Evolutionary conservation across 1,139 yeast genomes (phyloP), one percentile per base, ranked within the genome.

Genomic region (Casaregolazyma lundiana): DNA sequence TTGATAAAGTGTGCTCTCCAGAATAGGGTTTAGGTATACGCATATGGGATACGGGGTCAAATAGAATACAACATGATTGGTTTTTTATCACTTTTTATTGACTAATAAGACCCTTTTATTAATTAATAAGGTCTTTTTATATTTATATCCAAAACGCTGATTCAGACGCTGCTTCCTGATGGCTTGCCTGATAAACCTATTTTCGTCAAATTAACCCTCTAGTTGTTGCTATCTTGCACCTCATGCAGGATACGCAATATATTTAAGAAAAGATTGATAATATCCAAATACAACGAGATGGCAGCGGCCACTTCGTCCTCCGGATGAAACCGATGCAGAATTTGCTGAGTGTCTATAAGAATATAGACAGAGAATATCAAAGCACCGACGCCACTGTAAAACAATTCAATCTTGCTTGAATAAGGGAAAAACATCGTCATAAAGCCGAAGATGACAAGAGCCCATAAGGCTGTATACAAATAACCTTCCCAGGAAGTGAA

Each of bases 261-360:
- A 65, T 79, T 81, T 56, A 88, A 66, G 70, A 88, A 88, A 67
- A 88, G 73, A 67, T 88, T 88, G 65, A 88, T 71, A 42, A 88
- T 75, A 62, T 88, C 96, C 71, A 88, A 74, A 64, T 88, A 88
- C 50, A 88, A 74, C 53, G 78, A 70, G 61, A 88, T 80, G 15
- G 94, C 79, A 44, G 95, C 88, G 22, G 84, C 79, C 16, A 90
- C 76, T 57, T 87, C 95, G 58, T 89, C 96, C 55, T 86, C 96
- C 51, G 94, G 83, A 60, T 84, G 85, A 57, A 77, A 84, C 49
- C 81, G 83, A 60, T 86, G 84, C 78, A 88, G 76, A 45, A 92
- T 77, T 53, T 79, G 67, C 66, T 88, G 96, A 21, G 96, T 88
- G 64, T 88, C 96, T 45, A 87, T 78, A 48, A 88, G 67, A 47